A percentile compares a stretch with the other conserved stretches of the same genome.
Conservation (phyloP, 495 filamentous ascomycete species). For the Talaromyces liani region DNA sequence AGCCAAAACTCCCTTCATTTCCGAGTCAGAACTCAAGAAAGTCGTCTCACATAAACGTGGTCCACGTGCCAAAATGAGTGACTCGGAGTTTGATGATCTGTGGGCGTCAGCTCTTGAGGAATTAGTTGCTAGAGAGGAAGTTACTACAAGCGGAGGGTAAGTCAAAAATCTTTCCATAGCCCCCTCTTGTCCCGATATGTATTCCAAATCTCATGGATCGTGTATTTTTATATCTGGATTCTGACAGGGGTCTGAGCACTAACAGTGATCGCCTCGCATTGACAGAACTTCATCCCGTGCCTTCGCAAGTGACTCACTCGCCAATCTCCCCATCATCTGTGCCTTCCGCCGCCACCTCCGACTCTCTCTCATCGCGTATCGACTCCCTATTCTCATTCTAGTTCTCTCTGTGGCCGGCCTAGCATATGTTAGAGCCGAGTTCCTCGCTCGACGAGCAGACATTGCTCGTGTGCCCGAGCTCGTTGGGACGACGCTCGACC, state of each 20-base stretch:
- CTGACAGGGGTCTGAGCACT: constrained; percentile 52
- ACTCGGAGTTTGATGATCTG: constrained; percentile 86
- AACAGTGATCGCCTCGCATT: constrained; percentile 65
- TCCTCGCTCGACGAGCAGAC: constrained; percentile 50
- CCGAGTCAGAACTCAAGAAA: constrained; percentile 69
- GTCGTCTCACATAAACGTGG: constrained; percentile 58
- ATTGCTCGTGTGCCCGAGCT: constrained; percentile 67
- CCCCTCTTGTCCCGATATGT: constrained; percentile 9
- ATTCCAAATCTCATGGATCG: background rate
- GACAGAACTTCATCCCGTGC: constrained; percentile 57
- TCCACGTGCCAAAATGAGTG: constrained; percentile 62
- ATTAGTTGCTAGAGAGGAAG: constrained; percentile 72
- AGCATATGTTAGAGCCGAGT: constrained; percentile 50
- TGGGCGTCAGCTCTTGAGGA: constrained; percentile 85
- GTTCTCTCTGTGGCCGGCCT: constrained; percentile 39
- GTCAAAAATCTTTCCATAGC: constrained; percentile 26
- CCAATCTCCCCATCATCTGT: constrained; percentile 80
- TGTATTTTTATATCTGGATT: constrained; percentile 29
- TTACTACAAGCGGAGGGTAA: constrained; percentile 73
- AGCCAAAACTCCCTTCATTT: constrained; percentile 54
- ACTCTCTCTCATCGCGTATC: constrained; percentile 89
- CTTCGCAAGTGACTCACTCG: constrained; percentile 71
- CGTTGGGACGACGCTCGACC: constrained; percentile 73
- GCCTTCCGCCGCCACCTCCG: constrained; percentile 81
- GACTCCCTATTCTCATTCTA: constrained; percentile 80